Base-by-base conservation (phyloP, 139 green algal species). In the Chlamydomonas sphaeroides region DNA sequence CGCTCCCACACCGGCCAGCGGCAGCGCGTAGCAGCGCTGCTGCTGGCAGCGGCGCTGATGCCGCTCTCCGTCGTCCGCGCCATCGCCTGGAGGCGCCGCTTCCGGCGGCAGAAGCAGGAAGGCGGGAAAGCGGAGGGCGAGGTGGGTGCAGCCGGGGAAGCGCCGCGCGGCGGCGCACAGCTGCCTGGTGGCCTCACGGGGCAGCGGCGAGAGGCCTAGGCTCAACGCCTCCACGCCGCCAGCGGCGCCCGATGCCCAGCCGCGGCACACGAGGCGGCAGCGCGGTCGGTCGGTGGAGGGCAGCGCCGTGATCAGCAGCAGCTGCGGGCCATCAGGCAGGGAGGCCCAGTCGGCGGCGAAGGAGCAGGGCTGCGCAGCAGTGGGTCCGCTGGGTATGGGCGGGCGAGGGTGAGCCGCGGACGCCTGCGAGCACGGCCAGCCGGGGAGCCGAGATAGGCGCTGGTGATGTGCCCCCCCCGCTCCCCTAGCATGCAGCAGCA, bases 201-300 rank as follows among this genome's bases (percentile, higher is more conserved):
- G 70, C 35, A 51, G 35, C 21, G 51, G 70, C 2, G 33, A 53
- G 21, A 78, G 26, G 35, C 33, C 36, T 1, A 78, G 33, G 28
- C 14, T 6, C 5, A 28, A 14, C 20, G 2, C 5, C 21, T 78
- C 33, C 5, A 78, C 51, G 20, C 33, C 51, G 6, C 49, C 48
- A 42, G 39, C 70, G 3, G 35, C 51, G 6, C 21, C 70, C 2
- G 70, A 33, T 3, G 35, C 33, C 70, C 70, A 78, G 70, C 70
- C 70, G 5, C 25, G 23, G 70, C 70, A 78, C 1, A 78, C 70
- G 33, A 78, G 51, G 21, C 70, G 70, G 35, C 51, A 78, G 33
- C 51, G 33, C 21, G 51, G 33, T 2, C 70, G 49, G 8, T 78
- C 70, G 5, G 8, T 26, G 33, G 18, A 4, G 8, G 51, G 51